These are phyloP conservation scores for Boletus tomentosulus DNA, from an alignment of 768 basidiomycete species.

Conservation along the genomic window DNA sequence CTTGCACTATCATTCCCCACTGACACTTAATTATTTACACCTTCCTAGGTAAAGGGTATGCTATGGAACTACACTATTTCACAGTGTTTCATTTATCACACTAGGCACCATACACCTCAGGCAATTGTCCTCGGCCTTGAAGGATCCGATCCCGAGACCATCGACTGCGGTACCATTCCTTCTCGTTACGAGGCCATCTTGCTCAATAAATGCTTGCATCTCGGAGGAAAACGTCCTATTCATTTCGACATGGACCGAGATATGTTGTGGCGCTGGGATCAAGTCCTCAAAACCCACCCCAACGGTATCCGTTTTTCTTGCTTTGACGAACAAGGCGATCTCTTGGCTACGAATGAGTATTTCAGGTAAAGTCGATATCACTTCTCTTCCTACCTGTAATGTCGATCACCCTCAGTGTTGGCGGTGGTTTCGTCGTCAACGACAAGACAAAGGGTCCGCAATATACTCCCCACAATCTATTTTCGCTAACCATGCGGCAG, in stretches of 20 bases:
- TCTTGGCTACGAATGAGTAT: conserved; percentile 93
- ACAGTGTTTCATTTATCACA: conserved; percentile 1
- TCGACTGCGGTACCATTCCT: conserved; percentile 81
- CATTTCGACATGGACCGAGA: conserved; percentile 85
- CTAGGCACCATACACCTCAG: conserved; percentile 82
- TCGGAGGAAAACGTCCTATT: conserved; percentile 74
- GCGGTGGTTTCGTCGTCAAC: conserved; percentile 93
- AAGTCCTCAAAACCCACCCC: conserved; percentile 83
- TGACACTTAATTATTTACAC: conserved; percentile 1
- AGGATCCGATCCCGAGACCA: conserved; percentile 90
- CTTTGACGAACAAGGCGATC: conserved; percentile 74
- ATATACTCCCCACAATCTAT: not conserved
- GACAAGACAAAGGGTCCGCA: conserved; percentile 79
- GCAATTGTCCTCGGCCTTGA: conserved; percentile 81
- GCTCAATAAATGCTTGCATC: conserved; percentile 56
- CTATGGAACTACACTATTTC: conserved; percentile 1
- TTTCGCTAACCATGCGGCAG: conserved; percentile 33
- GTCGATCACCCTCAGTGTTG: conserved; percentile 48
- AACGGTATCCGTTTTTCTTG: conserved; percentile 93
- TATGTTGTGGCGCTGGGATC: conserved; percentile 90
- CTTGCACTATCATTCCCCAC: not conserved
- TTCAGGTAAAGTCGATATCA: conserved; percentile 48
- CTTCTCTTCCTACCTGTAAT: not conserved
- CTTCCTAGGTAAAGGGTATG: conserved; percentile 69
- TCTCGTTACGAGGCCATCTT: conserved; percentile 70